phyloP scores from a whole-genome alignment of 768 basidiomycete genomes.

The Dacryopinax spathularia region DNA sequence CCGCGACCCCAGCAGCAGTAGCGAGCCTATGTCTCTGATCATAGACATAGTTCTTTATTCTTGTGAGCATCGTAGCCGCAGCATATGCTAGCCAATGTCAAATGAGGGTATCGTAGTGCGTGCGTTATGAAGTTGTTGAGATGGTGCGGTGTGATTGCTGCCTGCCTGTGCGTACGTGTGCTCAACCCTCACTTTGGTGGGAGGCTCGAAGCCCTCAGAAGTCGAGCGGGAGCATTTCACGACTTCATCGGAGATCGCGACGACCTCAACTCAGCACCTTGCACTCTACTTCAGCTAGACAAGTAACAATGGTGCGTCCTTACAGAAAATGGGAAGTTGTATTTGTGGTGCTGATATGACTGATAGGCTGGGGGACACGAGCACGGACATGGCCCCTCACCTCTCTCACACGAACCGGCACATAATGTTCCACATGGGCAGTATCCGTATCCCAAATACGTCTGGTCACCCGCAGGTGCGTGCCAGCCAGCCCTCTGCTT shows the following conservation, averaged over 20 bases:
- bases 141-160: too few relatives aligned
- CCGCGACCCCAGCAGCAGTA: constrained; percentile 39
- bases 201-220: not conserved
- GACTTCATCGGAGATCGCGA: too few relatives aligned
- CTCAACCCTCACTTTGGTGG: not conserved
- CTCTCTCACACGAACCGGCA: not conserved
- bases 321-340: too few relatives aligned
- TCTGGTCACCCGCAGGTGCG: constrained; percentile 84
- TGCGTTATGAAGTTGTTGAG: too few relatives aligned
- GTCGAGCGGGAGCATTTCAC: not conserved
- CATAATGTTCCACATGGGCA: constrained; percentile 23
- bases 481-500: constrained; percentile 8
- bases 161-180: not conserved
- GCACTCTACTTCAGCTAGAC: too few relatives aligned
- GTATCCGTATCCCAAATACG: constrained; percentile 88
- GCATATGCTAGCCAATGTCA: not conserved
- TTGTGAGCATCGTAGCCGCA: constrained; percentile 6
- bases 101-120: not conserved
- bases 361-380: not conserved
- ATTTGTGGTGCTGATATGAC: not conserved
- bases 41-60: constrained; percentile 34
- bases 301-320: too few relatives aligned
- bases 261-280: too few relatives aligned
- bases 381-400: not conserved
- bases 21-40: constrained; percentile 35